Conservation (phyloP, 306 rosid genomes). For the Corylus americana region DNA sequence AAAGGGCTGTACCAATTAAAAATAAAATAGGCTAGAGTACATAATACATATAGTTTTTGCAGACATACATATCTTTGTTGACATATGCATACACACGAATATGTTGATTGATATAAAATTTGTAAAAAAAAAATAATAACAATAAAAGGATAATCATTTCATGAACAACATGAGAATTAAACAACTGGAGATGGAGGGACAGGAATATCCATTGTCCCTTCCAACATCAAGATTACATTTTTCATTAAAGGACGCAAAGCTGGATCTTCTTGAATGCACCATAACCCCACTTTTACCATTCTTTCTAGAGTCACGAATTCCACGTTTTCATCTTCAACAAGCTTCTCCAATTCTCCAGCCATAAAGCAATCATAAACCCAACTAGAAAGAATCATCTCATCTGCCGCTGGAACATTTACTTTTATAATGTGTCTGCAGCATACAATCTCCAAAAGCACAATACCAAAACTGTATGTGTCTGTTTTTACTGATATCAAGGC, state of each 20-base stretch:
- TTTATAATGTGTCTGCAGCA: neutral
- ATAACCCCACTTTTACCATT: neutral
- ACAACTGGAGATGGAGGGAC: neutral
- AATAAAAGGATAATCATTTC: neutral
- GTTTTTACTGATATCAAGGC: neutral
- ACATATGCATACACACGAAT: no score
- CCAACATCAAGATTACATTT: neutral
- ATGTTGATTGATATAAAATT: no score
- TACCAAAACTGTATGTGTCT: neutral
- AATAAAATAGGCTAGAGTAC: no score
- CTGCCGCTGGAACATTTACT: neutral
- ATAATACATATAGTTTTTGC: no score
- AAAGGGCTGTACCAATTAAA: no score
- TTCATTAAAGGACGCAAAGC: neutral
- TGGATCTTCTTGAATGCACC: neutral
- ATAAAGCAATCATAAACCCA: neutral
- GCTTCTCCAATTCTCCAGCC: neutral
- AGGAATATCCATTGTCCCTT: neutral
- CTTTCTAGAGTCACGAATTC: neutral
- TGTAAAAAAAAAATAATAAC: no score
- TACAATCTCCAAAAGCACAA: neutral
- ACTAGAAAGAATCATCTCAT: neutral
- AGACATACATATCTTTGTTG: no score
- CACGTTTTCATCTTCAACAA: neutral
- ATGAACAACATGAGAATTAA: neutral